Conservation (phyloP, 2,329 filamentous ascomycete genomes). For the Colletotrichum eleusines region DNA sequence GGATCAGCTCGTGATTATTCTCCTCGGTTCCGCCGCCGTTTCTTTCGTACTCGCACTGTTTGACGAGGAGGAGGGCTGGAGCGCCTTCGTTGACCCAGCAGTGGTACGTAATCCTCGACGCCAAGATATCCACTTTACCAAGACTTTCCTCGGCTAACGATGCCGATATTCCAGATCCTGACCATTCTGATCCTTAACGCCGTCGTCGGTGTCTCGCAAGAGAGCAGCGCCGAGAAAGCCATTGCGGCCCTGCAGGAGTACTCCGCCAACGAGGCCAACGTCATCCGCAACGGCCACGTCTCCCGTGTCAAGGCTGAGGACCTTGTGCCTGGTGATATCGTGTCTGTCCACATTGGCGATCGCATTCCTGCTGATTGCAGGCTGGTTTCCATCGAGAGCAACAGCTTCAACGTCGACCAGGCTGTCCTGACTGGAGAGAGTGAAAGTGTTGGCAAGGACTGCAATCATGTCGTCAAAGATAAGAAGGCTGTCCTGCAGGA, state of each 20-base stretch:
- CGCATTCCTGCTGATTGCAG: slow-evolving; percentile 96
- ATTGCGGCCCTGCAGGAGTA: slow-evolving; percentile 99
- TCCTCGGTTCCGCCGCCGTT: slow-evolving; percentile 91
- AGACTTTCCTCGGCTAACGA: slow-evolving; percentile 41
- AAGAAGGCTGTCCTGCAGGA: slow-evolving; percentile 94
- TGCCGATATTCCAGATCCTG: slow-evolving; percentile 74
- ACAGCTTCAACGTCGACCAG: slow-evolving; percentile 96
- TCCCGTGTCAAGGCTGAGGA: slow-evolving; percentile 95
- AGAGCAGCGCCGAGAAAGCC: slow-evolving; percentile 98
- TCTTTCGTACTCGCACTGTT: slow-evolving; percentile 95
- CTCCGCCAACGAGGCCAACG: slow-evolving; percentile 97
- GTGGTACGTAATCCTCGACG: slow-evolving; percentile 74
- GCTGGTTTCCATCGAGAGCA: slow-evolving; percentile 90
- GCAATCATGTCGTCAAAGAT: slow-evolving; percentile 75
- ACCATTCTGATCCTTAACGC: slow-evolving; percentile 97
- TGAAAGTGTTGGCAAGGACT: slow-evolving; percentile 93
- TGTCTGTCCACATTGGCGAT: slow-evolving; percentile 90
- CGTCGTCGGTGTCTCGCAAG: slow-evolving; percentile 96
- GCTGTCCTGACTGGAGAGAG: slow-evolving; percentile 97
- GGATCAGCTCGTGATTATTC: slow-evolving; percentile 95
- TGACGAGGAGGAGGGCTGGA: slow-evolving; percentile 94
- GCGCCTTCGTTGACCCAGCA: slow-evolving; percentile 94
- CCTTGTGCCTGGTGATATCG: slow-evolving; percentile 92
- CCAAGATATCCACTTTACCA: slow-evolving; percentile 32
- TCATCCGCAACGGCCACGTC: slow-evolving; percentile 85